Evolutionary conservation across 2,329 filamentous ascomycete species (phyloP).

Genomic region (Alternaria brassicicola): DNA sequence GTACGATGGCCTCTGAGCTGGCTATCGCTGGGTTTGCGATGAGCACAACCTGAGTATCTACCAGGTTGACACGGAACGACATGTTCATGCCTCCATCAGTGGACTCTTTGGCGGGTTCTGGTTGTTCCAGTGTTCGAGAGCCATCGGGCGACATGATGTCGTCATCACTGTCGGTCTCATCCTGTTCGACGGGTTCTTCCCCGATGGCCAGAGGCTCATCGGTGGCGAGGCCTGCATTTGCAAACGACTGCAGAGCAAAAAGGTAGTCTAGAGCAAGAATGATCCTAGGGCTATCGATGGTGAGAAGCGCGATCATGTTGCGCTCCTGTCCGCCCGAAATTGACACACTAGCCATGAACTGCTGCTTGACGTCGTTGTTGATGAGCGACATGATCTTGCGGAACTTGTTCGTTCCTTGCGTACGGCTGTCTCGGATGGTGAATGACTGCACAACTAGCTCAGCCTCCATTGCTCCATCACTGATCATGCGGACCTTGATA

Average conservation of each 20-base stretch:
- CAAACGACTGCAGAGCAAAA: constrained; percentile 84
- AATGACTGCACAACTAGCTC: constrained; percentile 94
- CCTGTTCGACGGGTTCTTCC: constrained; percentile 61
- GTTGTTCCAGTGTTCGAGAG: constrained; percentile 27
- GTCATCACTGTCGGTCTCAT: constrained; percentile 48
- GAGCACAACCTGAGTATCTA: constrained; percentile 94
- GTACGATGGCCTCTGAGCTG: constrained; percentile 92
- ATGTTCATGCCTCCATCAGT: constrained; percentile 66
- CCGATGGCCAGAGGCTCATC: constrained; percentile 65
- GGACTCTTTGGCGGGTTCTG: constrained; percentile 33
- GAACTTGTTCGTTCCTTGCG: constrained; percentile 90
- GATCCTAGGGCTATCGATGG: constrained; percentile 89
- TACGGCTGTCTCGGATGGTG: constrained; percentile 91
- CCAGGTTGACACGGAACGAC: constrained; percentile 89
- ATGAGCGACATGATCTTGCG: constrained; percentile 97
- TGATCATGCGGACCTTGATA: constrained; percentile 90
- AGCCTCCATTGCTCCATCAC: constrained; percentile 87
- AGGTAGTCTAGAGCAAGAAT: constrained; percentile 97
- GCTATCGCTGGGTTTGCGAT: constrained; percentile 91
- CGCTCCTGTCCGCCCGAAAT: constrained; percentile 85
- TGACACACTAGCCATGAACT: constrained; percentile 96
- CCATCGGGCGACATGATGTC: constrained; percentile 46
- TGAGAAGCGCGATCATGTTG: constrained; percentile 86
- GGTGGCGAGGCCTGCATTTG: constrained; percentile 69
- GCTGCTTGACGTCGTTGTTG: constrained; percentile 88